These are phyloP conservation scores for Hyphodiscus hymeniophilus DNA, from an alignment of 495 filamentous ascomycete species.

Conservation along the genomic window DNA sequence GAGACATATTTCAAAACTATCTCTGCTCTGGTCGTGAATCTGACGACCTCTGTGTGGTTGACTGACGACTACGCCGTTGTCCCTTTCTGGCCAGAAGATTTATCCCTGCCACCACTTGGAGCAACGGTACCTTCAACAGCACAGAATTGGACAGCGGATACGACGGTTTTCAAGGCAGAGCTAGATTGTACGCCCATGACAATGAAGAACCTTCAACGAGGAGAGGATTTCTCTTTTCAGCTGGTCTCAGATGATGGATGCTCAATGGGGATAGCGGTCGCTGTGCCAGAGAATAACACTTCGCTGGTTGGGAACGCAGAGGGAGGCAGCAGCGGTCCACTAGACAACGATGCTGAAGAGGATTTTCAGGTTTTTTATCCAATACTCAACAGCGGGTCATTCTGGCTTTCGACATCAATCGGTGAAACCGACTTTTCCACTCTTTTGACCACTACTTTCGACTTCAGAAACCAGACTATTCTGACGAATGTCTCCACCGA, in stretches of 20 bases:
- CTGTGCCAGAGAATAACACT: neutral
- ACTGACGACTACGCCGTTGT: constrained; percentile 29
- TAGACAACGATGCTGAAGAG: neutral
- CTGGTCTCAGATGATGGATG: neutral
- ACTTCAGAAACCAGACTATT: neutral
- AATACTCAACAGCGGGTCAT: neutral
- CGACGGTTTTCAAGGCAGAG: constrained; percentile 27
- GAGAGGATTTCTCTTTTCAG: neutral
- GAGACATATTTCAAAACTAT: constrained; percentile 28
- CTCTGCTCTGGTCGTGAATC: constrained; percentile 27
- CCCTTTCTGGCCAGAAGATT: constrained; percentile 29
- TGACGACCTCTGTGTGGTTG: constrained; percentile 34
- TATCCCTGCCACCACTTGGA: constrained; percentile 16
- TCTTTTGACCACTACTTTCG: neutral
- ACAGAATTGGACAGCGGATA: constrained; percentile 28
- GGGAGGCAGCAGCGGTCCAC: neutral
- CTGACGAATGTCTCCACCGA: neutral
- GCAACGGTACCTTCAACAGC: constrained; percentile 17
- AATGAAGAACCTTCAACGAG: neutral
- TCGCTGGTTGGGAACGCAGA: neutral
- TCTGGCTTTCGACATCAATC: neutral
- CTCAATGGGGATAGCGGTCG: neutral
- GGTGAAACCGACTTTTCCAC: neutral
- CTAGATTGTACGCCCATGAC: constrained; percentile 24
- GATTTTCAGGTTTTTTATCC: neutral